Percentiles rank a stretch among this genome's conserved stretches.
Evolutionary conservation across 225 moss, liverwort and hornwort species (phyloP).

Genomic region (Physcomitrellopsis africana): DNA sequence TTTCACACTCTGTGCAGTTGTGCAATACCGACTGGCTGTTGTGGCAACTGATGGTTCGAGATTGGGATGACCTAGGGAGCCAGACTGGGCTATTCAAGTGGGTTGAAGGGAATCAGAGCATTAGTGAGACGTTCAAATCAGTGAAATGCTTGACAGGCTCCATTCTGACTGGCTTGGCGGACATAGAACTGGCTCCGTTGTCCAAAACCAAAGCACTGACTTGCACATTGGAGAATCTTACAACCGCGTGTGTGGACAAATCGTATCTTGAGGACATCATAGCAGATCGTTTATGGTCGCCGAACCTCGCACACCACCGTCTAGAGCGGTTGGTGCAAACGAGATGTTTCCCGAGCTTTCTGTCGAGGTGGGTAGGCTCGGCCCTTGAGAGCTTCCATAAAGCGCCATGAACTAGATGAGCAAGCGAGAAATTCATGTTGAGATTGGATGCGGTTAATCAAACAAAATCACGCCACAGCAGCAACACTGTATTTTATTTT

Average conservation of each 20-base stretch:
- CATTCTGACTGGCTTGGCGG: neutral
- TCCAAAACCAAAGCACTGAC: neutral
- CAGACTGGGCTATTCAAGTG: neutral
- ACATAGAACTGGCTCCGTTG: neutral
- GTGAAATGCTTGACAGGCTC: conserved; percentile 14
- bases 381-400: no score
- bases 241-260: neutral
- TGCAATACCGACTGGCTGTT: no score
- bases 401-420: no score
- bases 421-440: no score
- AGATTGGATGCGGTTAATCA: no score
- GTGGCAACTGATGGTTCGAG: no score
- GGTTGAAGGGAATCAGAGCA: neutral
- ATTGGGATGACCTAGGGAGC: no score
- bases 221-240: neutral
- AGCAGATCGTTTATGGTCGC: neutral
- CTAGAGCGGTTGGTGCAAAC: neutral
- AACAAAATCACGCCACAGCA: no score
- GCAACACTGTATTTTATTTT: no score
- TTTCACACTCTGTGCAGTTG: no score
- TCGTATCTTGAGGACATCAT: conserved; percentile 6
- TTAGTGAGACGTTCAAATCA: neutral
- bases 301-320: neutral
- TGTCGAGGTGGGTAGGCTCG: no score
- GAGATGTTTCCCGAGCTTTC: no score